A percentile compares a stretch with the other conserved stretches of the same genome.
phyloP scores from a whole-genome alignment of 2,329 filamentous ascomycete species.

The Colletotrichum sp. region DNA sequence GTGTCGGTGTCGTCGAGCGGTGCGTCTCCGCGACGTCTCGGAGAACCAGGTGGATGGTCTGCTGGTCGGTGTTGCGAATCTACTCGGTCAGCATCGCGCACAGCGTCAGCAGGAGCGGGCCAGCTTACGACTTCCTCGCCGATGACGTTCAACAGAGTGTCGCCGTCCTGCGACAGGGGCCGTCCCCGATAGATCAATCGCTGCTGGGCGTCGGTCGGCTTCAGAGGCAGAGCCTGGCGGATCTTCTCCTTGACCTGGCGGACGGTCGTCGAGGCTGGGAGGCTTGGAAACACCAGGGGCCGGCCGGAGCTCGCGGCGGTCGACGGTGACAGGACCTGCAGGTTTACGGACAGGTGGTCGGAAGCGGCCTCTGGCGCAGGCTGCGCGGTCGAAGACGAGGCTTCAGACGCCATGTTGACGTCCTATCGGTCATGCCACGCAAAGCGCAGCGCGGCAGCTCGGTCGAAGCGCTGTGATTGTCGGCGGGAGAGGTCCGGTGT shows the following conservation, averaged over 20 bases:
- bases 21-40: constrained; percentile 40
- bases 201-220: constrained; percentile 59
- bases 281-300: constrained; percentile 52
- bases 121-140: constrained; percentile 56
- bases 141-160: constrained; percentile 63
- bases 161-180: constrained; percentile 56
- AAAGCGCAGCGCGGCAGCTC: constrained; percentile 14
- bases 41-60: constrained; percentile 60
- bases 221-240: constrained; percentile 52
- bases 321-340: constrained; percentile 66
- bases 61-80: constrained; percentile 36
- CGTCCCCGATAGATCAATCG: constrained; percentile 66
- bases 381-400: constrained; percentile 28
- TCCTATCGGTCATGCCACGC: constrained; percentile 20
- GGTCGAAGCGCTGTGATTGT: background rate
- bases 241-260: constrained; percentile 64
- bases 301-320: constrained; percentile 49
- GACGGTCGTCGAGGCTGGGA: constrained; percentile 58
- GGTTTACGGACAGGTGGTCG: constrained; percentile 50
- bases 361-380: constrained; percentile 27
- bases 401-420: constrained; percentile 44
- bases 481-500: background rate
- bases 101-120: background rate
- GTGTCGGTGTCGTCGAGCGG: constrained; percentile 25
- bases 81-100: constrained; percentile 3